Base-by-base conservation (phyloP, 2,329 filamentous ascomycete genomes). In the Chalara sp. region DNA sequence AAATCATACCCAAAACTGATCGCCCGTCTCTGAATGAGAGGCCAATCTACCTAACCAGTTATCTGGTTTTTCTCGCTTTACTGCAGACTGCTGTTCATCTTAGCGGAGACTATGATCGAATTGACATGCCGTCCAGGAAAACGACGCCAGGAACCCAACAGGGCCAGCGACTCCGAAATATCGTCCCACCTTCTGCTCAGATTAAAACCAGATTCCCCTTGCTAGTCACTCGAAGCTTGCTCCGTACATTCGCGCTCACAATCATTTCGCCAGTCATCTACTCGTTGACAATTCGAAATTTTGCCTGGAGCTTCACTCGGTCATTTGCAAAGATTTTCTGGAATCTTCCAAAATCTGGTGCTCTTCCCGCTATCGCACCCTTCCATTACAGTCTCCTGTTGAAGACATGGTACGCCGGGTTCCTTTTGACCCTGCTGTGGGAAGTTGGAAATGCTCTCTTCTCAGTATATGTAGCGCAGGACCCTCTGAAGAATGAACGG, bases 11-110 rank as follows among this genome's bases (percentile, higher is more conserved):
- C 67, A 83, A 74, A 54, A 83, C 78, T 58, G 88, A 93, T 65
- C 79, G 90, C 35, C 78, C 86, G 21, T 78, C 82, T 48, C 70
- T 96, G 52, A 97, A 97, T 65, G 92, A 97, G 72, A 81, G 87
- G 57, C 85, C 89, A 1, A 78, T 97, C 30, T 93, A 90, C 65
- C 73, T 96, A 47, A 83, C 87, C 33, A 80, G 78, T 53, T 83
- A 87, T 61, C 80, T 93, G 57, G 64, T 84, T 3, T 67, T 83
- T 1, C 75, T 93, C 42, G 88, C 87, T 4, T 52, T 87, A 7
- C 69, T 77, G n/a, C 87, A 95, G 66, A 81, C 86, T 1, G 62
- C 77, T 8, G 63, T 78, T 32, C 91, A 96, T 65, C 72, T 95
- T 12, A 81, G 78, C 63, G 73, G 72, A 47, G 90, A 96, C 63